Percentiles rank a stretch among this genome's conserved stretches.
Conservation (phyloP, 208 protist genomes). For the Leishmania aethiopica region DNA sequence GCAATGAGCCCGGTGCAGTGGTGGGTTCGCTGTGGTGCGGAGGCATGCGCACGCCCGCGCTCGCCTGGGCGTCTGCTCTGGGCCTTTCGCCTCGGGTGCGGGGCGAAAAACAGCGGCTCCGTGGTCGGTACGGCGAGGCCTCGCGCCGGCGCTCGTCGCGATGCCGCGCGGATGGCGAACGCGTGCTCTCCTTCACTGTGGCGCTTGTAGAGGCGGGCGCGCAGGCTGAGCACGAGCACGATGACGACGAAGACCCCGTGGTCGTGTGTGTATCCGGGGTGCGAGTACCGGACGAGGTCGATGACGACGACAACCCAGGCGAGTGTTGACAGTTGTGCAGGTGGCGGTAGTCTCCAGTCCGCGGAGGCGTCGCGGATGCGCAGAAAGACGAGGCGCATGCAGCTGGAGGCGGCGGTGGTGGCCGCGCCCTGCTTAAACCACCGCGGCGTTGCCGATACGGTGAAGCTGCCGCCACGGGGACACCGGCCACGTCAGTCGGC, state of each 20-base stretch:
- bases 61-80: not conserved
- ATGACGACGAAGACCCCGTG: conserved; percentile 9
- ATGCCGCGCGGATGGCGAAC: not conserved
- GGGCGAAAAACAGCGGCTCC: not conserved
- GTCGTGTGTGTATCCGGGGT: conserved; percentile 1
- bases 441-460: not conserved
- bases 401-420: not conserved
- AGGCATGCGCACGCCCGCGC: not conserved
- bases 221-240: not conserved
- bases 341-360: not conserved
- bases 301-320: conserved; percentile 23
- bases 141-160: not conserved
- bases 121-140: not conserved
- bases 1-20: not conserved
- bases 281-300: not conserved
- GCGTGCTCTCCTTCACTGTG: not conserved
- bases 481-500: conserved; percentile 5
- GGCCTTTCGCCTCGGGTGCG: not conserved
- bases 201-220: not conserved
- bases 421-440: not conserved
- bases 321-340: not conserved
- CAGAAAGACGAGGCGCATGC: not conserved
- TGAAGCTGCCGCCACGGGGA: not conserved
- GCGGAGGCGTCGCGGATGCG: not conserved
- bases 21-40: not conserved